Percentiles rank a stretch among this genome's conserved stretches.
These are phyloP conservation scores for Penicillium occitanis DNA, from an alignment of 2,329 filamentous ascomycete species.

Conservation along the genomic window DNA sequence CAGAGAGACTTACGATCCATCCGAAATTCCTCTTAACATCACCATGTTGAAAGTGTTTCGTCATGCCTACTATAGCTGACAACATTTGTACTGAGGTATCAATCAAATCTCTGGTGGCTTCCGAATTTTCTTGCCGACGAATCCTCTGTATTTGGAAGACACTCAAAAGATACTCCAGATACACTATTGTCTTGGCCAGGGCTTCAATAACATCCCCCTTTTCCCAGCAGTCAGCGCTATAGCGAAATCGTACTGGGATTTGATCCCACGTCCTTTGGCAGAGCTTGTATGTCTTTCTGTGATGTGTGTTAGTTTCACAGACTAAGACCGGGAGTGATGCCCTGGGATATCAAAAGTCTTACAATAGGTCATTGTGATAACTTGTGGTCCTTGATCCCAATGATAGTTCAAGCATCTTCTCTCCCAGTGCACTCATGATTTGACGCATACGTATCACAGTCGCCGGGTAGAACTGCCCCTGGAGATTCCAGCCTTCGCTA, in stretches of 20 bases:
- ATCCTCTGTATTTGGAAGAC: constrained; percentile 29
- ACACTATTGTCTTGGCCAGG: constrained; percentile 23
- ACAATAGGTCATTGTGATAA: constrained; percentile 19
- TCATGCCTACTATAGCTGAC: constrained; percentile 26
- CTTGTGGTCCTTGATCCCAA: constrained; percentile 19
- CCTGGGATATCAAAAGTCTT: neutral
- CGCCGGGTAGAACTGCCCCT: constrained; percentile 24
- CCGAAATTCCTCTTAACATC: constrained; percentile 22
- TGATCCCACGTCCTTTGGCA: constrained; percentile 24
- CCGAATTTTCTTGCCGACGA: constrained; percentile 24
- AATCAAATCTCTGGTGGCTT: constrained; percentile 24
- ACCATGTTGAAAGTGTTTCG: constrained; percentile 21
- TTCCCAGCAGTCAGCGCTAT: constrained; percentile 24
- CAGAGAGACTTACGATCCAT: constrained; percentile 26
- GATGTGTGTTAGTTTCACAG: neutral
- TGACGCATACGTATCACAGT: constrained; percentile 27
- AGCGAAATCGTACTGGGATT: constrained; percentile 26
- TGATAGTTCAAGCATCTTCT: constrained; percentile 26
- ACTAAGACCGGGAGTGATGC: neutral
- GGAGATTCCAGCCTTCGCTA: constrained; percentile 25
- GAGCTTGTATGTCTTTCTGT: constrained; percentile 21
- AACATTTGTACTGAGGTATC: constrained; percentile 27
- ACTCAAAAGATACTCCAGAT: constrained; percentile 26
- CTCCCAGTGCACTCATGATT: constrained; percentile 24
- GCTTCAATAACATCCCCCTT: constrained; percentile 15